Conservation (phyloP, 1,284 basidiomycete species). For the Cronartium ribicola region DNA sequence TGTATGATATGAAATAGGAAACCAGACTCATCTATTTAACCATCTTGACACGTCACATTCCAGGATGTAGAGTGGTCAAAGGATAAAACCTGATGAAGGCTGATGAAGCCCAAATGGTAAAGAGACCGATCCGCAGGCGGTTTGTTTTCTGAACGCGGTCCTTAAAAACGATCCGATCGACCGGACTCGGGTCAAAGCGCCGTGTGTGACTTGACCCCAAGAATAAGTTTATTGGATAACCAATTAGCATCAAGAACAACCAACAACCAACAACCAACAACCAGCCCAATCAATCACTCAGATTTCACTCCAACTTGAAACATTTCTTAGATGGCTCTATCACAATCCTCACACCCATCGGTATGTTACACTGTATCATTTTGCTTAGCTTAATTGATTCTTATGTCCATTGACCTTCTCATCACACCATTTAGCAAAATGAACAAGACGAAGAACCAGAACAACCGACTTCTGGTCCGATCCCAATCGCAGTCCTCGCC, state of each 20-base stretch:
- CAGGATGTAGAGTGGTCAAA: no score
- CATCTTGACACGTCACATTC: no score
- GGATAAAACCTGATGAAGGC: no score
- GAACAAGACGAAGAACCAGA: conserved; percentile 25
- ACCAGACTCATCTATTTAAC: no score
- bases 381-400: neutral
- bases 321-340: neutral
- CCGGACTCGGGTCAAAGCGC: no score
- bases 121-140: no score
- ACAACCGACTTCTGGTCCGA: conserved; percentile 12
- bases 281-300: neutral
- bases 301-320: neutral
- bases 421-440: conserved; percentile 4
- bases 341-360: conserved; percentile 2
- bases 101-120: no score
- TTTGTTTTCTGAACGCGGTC: no score
- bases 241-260: neutral
- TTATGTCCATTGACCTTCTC: neutral
- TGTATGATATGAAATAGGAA: no score
- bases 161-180: no score
- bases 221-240: no score
- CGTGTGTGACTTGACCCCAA: no score
- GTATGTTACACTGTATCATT: neutral
- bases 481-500: conserved; percentile 47
- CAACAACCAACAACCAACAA: neutral